Evolutionary conservation across 225 moss, liverwort and hornwort genomes (phyloP).

Genomic region (Pseudoscleropodium purum): DNA sequence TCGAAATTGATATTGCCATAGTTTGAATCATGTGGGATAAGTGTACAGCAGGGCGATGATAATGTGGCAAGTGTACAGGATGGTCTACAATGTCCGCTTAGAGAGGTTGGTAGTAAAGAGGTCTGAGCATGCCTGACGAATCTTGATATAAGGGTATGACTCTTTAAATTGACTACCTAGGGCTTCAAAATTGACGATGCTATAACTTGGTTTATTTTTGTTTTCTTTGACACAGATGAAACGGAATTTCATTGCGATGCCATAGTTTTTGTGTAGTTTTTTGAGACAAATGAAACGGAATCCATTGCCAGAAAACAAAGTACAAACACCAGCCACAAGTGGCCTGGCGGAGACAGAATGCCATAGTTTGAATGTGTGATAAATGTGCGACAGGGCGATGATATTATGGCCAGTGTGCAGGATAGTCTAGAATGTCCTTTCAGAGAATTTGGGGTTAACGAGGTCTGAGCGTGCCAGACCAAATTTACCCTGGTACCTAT

Average conservation of each 20-base stretch:
- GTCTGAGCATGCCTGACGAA: not conserved
- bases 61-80: not conserved
- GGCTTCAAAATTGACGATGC: not conserved
- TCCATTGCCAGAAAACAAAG: too few species aligned
- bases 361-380: not conserved
- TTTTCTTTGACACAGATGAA: too few species aligned
- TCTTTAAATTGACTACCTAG: not conserved
- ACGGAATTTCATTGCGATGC: too few species aligned
- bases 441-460: not conserved
- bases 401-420: not conserved
- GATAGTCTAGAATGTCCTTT: not conserved
- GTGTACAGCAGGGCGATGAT: not conserved
- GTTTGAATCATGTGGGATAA: not conserved
- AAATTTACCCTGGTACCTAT: not conserved
- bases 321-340: too few species aligned
- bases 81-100: not conserved
- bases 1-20: not conserved
- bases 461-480: not conserved
- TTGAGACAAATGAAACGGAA: too few species aligned
- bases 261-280: too few species aligned
- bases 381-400: too few species aligned
- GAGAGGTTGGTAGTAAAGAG: too few species aligned
- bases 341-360: too few species aligned
- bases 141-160: not conserved
- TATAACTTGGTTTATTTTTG: too few species aligned